Base-by-base conservation (phyloP, 164 flowering plant genomes). In the Aristolochia californica region DNA sequence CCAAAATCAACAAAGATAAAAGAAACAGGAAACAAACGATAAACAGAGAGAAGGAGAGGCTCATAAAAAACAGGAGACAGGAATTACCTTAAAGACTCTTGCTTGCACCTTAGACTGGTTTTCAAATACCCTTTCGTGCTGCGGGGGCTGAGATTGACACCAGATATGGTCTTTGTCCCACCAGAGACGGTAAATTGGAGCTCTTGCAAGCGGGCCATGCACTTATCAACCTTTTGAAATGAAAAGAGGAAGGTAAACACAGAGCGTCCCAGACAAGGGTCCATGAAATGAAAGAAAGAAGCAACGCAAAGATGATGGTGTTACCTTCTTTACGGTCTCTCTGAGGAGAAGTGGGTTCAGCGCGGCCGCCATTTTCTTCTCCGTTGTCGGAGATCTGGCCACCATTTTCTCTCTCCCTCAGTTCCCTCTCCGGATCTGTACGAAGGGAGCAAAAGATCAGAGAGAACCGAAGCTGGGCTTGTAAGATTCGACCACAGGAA, bases 141-240 rank as follows among this genome's bases (percentile, higher is more conserved):
- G 17, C 90, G 73, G 48, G 93, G 90, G 62, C 96, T 88, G 27
- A 84, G 79, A 60, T 63, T 82, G 43, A 79, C 82, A 2, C 87
- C 95, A 13, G 81, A 56, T 0, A 81, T 69, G 62, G 72, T 80
- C 66, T 85, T 90, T 0, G 30, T 68, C n/a, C 96, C 91, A 8
- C 96, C 94, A 16, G 91, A 60, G 1, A 85, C 93, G 20, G 96
- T 87, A 72, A 68, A 80, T 49, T 89, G 98, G 17, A 89, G 81
- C 70, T 93, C 95, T 73, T 93, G 89, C 71, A 89, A 64, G 68
- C 98, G 64, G 44, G 82, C 89, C 89, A 93, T 81, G 65, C 94
- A 89, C 55, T 70, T 70, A 65, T 93, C 95, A 84, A 93, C 95
- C 98, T 85, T 64, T 61, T 55, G 43, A 71, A 51, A 54, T 20